A percentile compares a stretch with the other conserved stretches of the same genome.
Evolutionary conservation across 257 asterid species (phyloP).

Genomic region (Nemophila menziesii): DNA sequence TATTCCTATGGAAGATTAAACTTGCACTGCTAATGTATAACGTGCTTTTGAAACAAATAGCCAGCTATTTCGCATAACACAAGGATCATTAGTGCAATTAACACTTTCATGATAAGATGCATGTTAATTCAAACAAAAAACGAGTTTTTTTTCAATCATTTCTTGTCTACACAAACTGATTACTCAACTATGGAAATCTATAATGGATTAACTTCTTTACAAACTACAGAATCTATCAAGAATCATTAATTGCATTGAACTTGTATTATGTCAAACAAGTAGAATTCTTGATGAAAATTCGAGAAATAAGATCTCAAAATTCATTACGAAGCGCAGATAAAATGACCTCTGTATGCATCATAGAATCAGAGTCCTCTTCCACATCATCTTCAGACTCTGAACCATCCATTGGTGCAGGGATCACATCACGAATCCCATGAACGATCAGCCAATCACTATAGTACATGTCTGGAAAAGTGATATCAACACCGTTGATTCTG

Average conservation of each 20-base stretch:
- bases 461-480: constrained; percentile 52
- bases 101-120: no score
- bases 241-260: neutral
- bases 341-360: constrained; percentile 2
- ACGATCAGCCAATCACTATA: constrained; percentile 41
- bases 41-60: no score
- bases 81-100: no score
- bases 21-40: no score
- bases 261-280: neutral
- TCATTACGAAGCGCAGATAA: constrained; percentile 18
- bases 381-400: constrained; percentile 18
- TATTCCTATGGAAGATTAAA: no score
- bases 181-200: neutral
- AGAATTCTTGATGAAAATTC: neutral
- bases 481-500: constrained; percentile 52
- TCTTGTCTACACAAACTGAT: neutral
- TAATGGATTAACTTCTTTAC: no score
- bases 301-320: constrained; percentile 14
- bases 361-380: constrained; percentile 11
- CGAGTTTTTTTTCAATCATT: no score
- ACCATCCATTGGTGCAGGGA: constrained; percentile 26
- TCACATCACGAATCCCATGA: constrained; percentile 48
- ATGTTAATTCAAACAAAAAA: no score
- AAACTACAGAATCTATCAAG: neutral
- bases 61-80: no score